A percentile compares a stretch with the other conserved stretches of the same genome.
These are phyloP conservation scores for Hypoxylon fragiforme DNA, from an alignment of 495 filamentous ascomycete species.

Conservation along the genomic window DNA sequence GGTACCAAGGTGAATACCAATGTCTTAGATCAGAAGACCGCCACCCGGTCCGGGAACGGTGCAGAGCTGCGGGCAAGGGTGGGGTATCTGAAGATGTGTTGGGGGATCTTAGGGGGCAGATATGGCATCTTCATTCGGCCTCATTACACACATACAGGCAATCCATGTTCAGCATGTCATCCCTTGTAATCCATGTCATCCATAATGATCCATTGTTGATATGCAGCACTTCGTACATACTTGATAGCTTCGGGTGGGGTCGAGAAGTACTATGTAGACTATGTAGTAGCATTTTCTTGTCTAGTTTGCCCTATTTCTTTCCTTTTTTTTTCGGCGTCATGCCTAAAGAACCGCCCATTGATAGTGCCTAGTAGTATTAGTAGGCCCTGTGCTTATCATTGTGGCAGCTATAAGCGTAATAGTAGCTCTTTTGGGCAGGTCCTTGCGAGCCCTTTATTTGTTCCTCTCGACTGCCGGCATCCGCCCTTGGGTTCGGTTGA, in stretches of 20 bases:
- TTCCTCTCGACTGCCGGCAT: constrained; percentile 24
- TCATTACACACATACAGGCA: background rate
- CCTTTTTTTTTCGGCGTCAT: constrained; percentile 11
- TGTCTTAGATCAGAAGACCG: constrained; percentile 34
- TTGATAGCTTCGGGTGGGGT: constrained; percentile 17
- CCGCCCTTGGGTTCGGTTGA: constrained; percentile 23
- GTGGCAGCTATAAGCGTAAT: constrained; percentile 27
- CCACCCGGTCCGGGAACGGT: constrained; percentile 22
- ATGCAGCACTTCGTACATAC: constrained; percentile 4
- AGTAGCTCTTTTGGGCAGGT: constrained; percentile 34
- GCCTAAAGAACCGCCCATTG: constrained; percentile 4
- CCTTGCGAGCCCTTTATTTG: constrained; percentile 32
- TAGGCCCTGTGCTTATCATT: constrained; percentile 34
- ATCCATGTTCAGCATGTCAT: background rate
- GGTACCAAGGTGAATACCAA: constrained; percentile 18
- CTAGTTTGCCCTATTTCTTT: constrained; percentile 15
- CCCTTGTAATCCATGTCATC: constrained; percentile 10
- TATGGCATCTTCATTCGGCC: constrained; percentile 22
- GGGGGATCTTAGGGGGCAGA: background rate
- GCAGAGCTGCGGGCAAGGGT: constrained; percentile 19
- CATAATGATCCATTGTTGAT: too few relatives aligned
- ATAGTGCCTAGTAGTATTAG: too few relatives aligned
- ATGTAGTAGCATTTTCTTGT: too few relatives aligned
- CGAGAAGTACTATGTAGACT: background rate
- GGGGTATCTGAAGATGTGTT: constrained; percentile 14